Evolutionary conservation across 345 rosid genomes (phyloP), one percentile per base, ranked within the genome.

Genomic region (Lepidium africanum): DNA sequence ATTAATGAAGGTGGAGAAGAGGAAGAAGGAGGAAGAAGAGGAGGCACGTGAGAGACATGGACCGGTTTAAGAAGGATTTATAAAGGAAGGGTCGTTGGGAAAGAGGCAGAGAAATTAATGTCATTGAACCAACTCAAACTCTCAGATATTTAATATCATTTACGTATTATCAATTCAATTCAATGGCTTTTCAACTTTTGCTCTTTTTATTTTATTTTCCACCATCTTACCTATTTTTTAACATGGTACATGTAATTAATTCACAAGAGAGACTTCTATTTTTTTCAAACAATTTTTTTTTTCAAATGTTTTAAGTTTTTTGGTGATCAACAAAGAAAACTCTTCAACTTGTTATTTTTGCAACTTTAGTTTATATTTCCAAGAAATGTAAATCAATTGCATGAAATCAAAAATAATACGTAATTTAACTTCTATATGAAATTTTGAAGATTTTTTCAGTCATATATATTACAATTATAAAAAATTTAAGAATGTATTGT

Each of bases 101-200:
- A 73, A 50, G 72, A 59, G 48, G 62, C 38, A 65, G 63, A 54
- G 74, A 74, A 74, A 33, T 74, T n/a, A 74, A 74, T 74, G 73
- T 43, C 5, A 68, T 21, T 36, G 63, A 67, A 74, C 73, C 46
- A 74, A 74, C 73, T 54, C 23, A 16, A 60, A 12, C 67, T 27
- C 54, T n/a, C 50, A 37, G 0, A 64, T 55, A 72, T 72, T 73
- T 73, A 73, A 8, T 65, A 39, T 48, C 25, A 54, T 37, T 25
- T 54, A 63, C 41, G 53, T 54, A 55, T 25, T 3, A 46, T 65
- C 76, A 65, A 40, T 21, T 65, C 76, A 65, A 40, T 21, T 27
- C 47, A 48, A 37, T 55, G 35, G 11, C 7, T 63, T 61, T 62
- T 45, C 47, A 63, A 25, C 27, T 10, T 30, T 60, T 12, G 40